phyloP scores from a whole-genome alignment of 768 basidiomycete genomes.

The Agrocybe praecox region DNA sequence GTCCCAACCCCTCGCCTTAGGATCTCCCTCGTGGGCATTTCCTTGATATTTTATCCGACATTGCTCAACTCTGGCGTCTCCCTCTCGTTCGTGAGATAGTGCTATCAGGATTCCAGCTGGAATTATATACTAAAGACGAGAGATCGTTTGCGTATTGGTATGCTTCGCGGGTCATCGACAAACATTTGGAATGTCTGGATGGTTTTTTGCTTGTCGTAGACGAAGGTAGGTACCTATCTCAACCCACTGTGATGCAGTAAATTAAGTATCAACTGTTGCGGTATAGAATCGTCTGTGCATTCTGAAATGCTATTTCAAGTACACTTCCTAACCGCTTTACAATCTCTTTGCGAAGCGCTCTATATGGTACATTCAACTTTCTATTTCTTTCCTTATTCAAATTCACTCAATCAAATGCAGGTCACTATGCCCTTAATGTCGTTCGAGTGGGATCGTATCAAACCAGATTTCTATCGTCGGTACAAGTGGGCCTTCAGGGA shows the following conservation, averaged over 20 bases:
- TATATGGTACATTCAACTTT: constrained; percentile 48
- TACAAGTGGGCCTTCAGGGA: constrained; percentile 79
- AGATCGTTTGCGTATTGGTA: constrained; percentile 81
- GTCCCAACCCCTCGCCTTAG: constrained; percentile 17
- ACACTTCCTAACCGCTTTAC: constrained; percentile 57
- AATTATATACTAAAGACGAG: constrained; percentile 71
- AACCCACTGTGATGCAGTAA: not conserved
- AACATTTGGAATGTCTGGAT: constrained; percentile 58
- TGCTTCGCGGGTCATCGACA: constrained; percentile 53
- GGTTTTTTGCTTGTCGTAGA: constrained; percentile 40
- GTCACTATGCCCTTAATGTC: constrained; percentile 49
- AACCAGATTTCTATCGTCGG: constrained; percentile 61
- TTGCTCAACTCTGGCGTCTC: constrained; percentile 60
- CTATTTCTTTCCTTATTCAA: not conserved
- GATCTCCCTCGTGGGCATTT: constrained; percentile 34
- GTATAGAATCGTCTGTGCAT: constrained; percentile 38
- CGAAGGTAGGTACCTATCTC: constrained; percentile 31
- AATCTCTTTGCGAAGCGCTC: constrained; percentile 53
- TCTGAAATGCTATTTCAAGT: constrained; percentile 53
- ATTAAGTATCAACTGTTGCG: not conserved
- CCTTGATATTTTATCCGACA: constrained; percentile 43
- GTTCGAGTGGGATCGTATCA: constrained; percentile 50
- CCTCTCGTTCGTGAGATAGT: constrained; percentile 66
- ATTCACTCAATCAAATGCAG: constrained; percentile 27
- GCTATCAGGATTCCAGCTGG: constrained; percentile 76